These are phyloP conservation scores for Triticum timopheevii DNA, from an alignment of 176 grass and related monocot species.

Conservation along the genomic window DNA sequence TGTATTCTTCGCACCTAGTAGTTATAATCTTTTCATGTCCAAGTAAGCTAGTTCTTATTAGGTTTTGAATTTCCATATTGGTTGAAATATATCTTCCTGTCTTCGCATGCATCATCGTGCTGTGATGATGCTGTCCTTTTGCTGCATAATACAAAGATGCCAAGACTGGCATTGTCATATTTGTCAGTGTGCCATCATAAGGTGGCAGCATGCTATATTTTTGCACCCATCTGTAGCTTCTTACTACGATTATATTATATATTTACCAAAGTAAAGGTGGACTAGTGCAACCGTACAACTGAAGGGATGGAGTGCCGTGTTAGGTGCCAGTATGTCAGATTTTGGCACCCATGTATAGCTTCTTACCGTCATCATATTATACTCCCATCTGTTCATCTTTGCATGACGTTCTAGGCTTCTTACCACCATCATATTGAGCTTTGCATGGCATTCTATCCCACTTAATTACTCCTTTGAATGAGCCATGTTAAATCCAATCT, in stretches of 20 bases:
- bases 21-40: constrained; percentile 4
- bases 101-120: not conserved
- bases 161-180: not conserved
- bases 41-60: not conserved
- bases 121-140: not conserved
- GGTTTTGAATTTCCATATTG: not conserved
- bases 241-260: not conserved
- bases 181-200: not conserved
- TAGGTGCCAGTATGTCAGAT: not conserved
- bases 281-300: not conserved
- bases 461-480: not conserved
- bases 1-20: not conserved
- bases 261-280: not conserved
- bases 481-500: not conserved
- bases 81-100: constrained; percentile 18
- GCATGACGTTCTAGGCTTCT: not conserved
- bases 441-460: not conserved
- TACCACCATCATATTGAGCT: not conserved
- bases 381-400: not conserved
- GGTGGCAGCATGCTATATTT: not conserved
- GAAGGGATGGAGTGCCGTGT: not conserved
- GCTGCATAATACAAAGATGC: constrained; percentile 5
- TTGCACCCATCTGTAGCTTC: constrained; percentile 4
- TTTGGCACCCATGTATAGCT: not conserved
- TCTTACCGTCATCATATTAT: not conserved